These are phyloP conservation scores for Trichoderma reesei DNA, from an alignment of 495 filamentous ascomycete genomes.

Conservation along the genomic window DNA sequence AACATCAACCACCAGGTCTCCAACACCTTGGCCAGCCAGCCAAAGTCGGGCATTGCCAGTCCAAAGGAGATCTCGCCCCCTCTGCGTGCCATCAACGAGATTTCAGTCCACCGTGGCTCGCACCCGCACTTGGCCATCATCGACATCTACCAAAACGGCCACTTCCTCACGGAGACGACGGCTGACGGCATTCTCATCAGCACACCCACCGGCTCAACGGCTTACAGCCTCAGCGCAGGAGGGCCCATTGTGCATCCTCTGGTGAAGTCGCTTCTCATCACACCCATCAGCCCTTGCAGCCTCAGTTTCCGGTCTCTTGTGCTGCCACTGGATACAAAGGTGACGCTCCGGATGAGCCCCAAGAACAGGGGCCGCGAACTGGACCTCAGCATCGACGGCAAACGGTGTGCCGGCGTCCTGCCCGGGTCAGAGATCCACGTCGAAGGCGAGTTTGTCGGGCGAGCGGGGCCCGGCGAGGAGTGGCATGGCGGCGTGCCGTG, in stretches of 20 bases:
- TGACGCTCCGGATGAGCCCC: conserved; percentile 71
- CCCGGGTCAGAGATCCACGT: conserved; percentile 85
- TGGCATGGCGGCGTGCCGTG: conserved; percentile 62
- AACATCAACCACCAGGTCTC: conserved; percentile 37
- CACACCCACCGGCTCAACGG: conserved; percentile 89
- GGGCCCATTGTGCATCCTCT: conserved; percentile 94
- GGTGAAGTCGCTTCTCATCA: conserved; percentile 77
- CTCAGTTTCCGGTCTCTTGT: conserved; percentile 88
- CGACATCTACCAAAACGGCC: conserved; percentile 73
- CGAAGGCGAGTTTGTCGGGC: conserved; percentile 63
- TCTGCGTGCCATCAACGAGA: conserved; percentile 88
- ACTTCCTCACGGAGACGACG: conserved; percentile 83
- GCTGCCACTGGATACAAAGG: conserved; percentile 75
- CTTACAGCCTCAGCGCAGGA: conserved; percentile 83
- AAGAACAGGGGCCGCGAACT: conserved; percentile 76
- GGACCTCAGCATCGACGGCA: conserved; percentile 83
- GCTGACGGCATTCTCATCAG: conserved; percentile 91
- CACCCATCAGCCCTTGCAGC: conserved; percentile 86
- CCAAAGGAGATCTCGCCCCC: conserved; percentile 18
- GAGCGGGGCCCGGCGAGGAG: conserved; percentile 23
- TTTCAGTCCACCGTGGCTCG: conserved; percentile 82
- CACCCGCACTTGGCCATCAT: conserved; percentile 85
- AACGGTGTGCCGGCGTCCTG: conserved; percentile 58
- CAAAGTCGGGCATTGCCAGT: not conserved
- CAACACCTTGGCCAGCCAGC: conserved; percentile 7